Base-by-base conservation (phyloP, 441 rosid genomes). In the Erysimum cheiri region DNA sequence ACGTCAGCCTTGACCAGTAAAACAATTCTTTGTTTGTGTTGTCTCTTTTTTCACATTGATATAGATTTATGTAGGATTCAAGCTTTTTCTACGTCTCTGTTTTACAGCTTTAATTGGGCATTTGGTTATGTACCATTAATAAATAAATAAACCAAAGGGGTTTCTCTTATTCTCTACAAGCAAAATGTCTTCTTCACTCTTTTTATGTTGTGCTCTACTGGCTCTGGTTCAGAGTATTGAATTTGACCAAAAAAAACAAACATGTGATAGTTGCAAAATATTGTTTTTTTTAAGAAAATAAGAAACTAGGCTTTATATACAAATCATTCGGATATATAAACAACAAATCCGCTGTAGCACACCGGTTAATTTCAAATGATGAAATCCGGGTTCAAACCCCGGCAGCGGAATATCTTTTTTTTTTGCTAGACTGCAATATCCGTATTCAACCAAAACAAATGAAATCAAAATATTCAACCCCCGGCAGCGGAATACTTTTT, bases 1-100 rank as follows among this genome's bases (percentile, higher is more conserved):
- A 91, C 61, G 69, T 90, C 4, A 77, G 87, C 32, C 7, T 76
- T 24, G 84, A 85, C 49, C 81, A 78, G 60, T 84, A 64, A 58
- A 15, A 43, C 10, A 43, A n/a, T 8, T 54, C 37, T 60, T 44
- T 43, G 63, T 57, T 63, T 56, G 59, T 71, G 48, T 54, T 46
- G 39, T 54, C 69, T 26, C 24, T 4, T 8, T 24, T 24, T 44
- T 17, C 24, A 36, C 64, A 8, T 13, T 60, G 49, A 36, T 14
- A 54, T 66, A 72, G 69, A 53, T 49, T 49, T 54, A 48, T 53
- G 36, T 52, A 69, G 73, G 66, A 37, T 14, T 47, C 59, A 24
- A 56, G 52, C 33, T 69, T 37, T 47, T 63, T 48, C 36, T 37
- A 72, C 69, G 67, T 57, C 32, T 62, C 28, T n/a, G 6, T 72